Conservation (phyloP, 495 filamentous ascomycete species). For the Tuber aestivum region DNA sequence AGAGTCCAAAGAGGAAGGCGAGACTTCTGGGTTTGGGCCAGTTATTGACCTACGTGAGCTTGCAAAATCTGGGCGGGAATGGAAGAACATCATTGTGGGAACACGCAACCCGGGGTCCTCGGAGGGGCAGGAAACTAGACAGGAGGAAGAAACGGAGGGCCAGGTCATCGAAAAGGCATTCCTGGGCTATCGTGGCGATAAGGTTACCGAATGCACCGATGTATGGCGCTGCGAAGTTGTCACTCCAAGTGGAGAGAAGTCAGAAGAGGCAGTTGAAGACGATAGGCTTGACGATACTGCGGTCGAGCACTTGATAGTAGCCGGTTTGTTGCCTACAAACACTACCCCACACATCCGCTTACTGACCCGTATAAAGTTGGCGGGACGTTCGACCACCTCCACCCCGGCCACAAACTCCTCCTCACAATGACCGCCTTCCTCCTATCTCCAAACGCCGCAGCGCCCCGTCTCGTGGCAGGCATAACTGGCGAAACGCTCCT, state of each 20-base stretch:
- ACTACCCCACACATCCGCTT: not conserved
- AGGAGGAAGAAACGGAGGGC: slow-evolving; percentile 30
- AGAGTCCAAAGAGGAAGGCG: slow-evolving; percentile 38
- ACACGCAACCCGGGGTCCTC: slow-evolving; percentile 7
- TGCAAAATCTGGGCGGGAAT: slow-evolving; percentile 57
- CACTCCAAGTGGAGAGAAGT: slow-evolving; percentile 22
- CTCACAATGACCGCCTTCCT: slow-evolving; percentile 76
- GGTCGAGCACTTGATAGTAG: slow-evolving; percentile 32
- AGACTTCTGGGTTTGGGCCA: slow-evolving; percentile 51
- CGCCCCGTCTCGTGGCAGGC: slow-evolving; percentile 64
- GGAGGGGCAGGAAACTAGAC: slow-evolving; percentile 23
- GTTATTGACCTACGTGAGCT: slow-evolving; percentile 63
- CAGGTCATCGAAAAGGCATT: slow-evolving; percentile 33
- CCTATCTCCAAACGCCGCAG: slow-evolving; percentile 48
- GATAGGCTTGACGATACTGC: slow-evolving; percentile 10
- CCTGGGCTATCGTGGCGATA: slow-evolving; percentile 27
- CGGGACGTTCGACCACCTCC: slow-evolving; percentile 94
- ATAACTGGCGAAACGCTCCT: slow-evolving; percentile 82
- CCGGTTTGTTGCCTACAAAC: slow-evolving; percentile 20
- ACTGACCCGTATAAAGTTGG: slow-evolving; percentile 51
- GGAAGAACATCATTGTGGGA: slow-evolving; percentile 59
- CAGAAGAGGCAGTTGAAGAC: slow-evolving; percentile 18
- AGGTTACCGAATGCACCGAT: slow-evolving; percentile 18
- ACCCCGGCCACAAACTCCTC: slow-evolving; percentile 91
- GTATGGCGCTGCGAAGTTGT: slow-evolving; percentile 14